phyloP scores from a whole-genome alignment of 345 rosid species.

The Rhizophora mangle region DNA sequence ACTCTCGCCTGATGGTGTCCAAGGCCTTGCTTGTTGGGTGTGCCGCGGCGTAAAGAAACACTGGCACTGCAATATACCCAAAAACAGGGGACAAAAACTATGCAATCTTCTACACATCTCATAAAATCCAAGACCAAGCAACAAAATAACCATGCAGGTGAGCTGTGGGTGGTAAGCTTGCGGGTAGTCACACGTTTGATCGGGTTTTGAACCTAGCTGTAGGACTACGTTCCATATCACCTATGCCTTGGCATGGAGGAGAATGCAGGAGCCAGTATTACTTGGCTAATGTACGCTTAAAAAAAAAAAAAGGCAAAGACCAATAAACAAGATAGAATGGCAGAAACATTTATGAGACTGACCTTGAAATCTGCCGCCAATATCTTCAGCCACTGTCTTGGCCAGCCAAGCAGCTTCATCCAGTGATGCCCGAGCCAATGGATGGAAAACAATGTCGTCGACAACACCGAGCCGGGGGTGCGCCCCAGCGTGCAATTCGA shows the following conservation, averaged over 20 bases:
- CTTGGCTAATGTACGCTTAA: too few relatives aligned
- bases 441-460: constrained; percentile 57
- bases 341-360: not conserved
- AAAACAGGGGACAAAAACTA: not conserved
- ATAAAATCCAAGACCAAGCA: too few relatives aligned
- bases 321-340: too few relatives aligned
- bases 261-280: too few relatives aligned
- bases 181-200: too few relatives aligned
- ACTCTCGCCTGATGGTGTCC: constrained; percentile 55
- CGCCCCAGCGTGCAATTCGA: constrained; percentile 49
- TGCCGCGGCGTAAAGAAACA: constrained; percentile 53
- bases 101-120: too few relatives aligned
- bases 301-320: too few relatives aligned
- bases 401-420: constrained; percentile 68
- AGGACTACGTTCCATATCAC: too few relatives aligned
- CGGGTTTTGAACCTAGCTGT: too few relatives aligned
- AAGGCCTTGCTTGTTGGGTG: constrained; percentile 54
- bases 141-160: too few relatives aligned
- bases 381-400: constrained; percentile 50
- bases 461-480: constrained; percentile 65
- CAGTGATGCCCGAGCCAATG: constrained; percentile 45
- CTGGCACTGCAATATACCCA: constrained; percentile 44
- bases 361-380: constrained; percentile 55
- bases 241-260: too few relatives aligned
- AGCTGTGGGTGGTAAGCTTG: too few relatives aligned